phyloP scores from a whole-genome alignment of 2,329 filamentous ascomycete species.

The Chlorencoelia australis region DNA sequence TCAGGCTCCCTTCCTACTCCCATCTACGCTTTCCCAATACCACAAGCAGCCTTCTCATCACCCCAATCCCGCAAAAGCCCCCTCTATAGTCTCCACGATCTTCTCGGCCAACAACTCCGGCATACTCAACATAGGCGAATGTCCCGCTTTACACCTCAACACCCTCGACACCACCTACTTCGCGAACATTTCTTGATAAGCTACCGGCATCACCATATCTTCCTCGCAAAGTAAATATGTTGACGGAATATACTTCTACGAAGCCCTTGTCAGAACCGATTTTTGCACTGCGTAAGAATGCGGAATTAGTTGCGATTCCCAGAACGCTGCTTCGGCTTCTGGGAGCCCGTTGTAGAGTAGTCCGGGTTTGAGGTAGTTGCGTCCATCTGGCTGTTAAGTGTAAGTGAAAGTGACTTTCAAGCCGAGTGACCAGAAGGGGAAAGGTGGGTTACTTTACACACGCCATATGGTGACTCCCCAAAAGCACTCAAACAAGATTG shows the following conservation, averaged over 20 bases:
- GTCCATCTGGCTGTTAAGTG: neutral
- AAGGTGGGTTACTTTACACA: neutral
- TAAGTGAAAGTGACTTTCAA: neutral
- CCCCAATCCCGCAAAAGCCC: neutral
- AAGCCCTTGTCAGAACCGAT: constrained; percentile 4
- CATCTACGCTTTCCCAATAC: too few species aligned
- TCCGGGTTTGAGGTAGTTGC: neutral
- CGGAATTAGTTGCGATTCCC: constrained; percentile 2
- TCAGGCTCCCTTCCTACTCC: too few species aligned
- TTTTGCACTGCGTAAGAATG: constrained; percentile 26
- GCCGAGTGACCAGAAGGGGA: neutral
- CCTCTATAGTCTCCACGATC: neutral
- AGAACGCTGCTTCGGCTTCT: neutral
- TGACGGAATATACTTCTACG: constrained; percentile 3
- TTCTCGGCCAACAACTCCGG: neutral
- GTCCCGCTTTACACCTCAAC: constrained; percentile 1
- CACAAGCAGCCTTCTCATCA: too few species aligned
- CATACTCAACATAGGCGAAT: constrained; percentile 5
- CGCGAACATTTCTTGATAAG: constrained; percentile 7
- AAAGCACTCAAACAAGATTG: constrained; percentile 1
- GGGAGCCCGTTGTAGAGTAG: constrained; percentile 5
- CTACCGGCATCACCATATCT: constrained; percentile 1
- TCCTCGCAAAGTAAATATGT: constrained; percentile 7
- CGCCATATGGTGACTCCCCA: constrained; percentile 5
- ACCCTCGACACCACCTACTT: neutral